Conservation (phyloP, 2,329 filamentous ascomycete genomes). For the Alternaria postmessia region DNA sequence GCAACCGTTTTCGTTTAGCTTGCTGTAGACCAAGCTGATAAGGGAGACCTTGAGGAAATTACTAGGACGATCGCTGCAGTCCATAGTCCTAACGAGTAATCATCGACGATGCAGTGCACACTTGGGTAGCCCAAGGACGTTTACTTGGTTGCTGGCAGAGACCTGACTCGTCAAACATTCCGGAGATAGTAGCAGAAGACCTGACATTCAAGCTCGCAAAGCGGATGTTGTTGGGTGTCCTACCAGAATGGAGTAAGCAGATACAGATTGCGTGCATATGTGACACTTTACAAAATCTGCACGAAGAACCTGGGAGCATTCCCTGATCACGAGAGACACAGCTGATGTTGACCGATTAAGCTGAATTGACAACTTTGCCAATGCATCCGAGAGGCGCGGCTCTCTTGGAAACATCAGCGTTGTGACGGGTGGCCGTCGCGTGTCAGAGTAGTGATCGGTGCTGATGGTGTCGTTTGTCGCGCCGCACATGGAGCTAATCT, state of each 20-base stretch:
- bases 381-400: conserved; percentile 2
- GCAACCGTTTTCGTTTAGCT: conserved; percentile 13
- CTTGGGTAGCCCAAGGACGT: not conserved
- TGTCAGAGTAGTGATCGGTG: conserved; percentile 20
- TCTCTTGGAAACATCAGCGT: conserved; percentile 1
- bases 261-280: conserved; percentile 1
- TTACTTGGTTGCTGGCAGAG: not conserved
- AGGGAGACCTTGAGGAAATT: not conserved
- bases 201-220: not conserved
- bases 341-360: not conserved
- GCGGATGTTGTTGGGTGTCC: not conserved
- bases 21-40: conserved; percentile 11
- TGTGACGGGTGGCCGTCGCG: conserved; percentile 14
- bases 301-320: not conserved
- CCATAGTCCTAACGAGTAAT: not conserved
- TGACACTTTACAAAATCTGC: not conserved
- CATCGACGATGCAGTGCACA: conserved; percentile 1
- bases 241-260: conserved; percentile 4
- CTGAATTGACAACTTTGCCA: not conserved
- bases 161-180: not conserved
- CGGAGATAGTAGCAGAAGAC: not conserved
- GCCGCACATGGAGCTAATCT: conserved; percentile 26
- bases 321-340: conserved; percentile 1
- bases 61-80: conserved; percentile 5
- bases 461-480: conserved; percentile 24